These are phyloP conservation scores for Hymenoscyphus occultus DNA, from an alignment of 2,329 filamentous ascomycete species.

Conservation along the genomic window DNA sequence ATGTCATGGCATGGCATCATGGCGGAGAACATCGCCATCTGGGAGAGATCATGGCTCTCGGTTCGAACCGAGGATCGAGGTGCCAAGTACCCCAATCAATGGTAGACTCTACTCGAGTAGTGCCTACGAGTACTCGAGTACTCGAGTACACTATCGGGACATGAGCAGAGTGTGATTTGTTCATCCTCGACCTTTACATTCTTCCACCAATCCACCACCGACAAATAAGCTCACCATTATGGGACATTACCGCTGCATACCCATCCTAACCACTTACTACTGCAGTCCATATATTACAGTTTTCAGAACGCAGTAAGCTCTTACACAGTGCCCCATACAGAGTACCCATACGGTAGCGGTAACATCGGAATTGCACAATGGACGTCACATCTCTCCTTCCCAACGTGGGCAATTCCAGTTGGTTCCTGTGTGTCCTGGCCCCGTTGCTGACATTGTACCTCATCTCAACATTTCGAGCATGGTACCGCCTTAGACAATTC, in stretches of 20 bases:
- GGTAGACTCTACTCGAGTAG: too few species aligned
- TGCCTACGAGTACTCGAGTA: too few species aligned
- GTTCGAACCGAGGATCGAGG: too few species aligned
- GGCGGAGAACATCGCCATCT: background rate
- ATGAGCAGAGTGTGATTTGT: too few species aligned
- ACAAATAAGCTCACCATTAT: background rate
- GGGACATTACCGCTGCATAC: background rate
- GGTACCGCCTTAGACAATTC: slow-evolving; percentile 16
- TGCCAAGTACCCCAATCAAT: too few species aligned
- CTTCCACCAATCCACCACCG: background rate
- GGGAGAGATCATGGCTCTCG: background rate
- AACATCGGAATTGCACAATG: slow-evolving; percentile 1
- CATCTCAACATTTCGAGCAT: background rate
- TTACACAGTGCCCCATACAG: too few species aligned
- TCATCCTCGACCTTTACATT: background rate
- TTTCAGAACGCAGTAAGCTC: background rate
- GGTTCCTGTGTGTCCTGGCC: background rate
- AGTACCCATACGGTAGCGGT: background rate
- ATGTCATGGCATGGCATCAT: background rate
- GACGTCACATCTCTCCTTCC: background rate
- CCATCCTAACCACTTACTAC: background rate
- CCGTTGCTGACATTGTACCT: slow-evolving; percentile 3
- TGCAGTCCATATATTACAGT: background rate
- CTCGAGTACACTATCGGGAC: too few species aligned
- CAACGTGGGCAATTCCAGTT: background rate